These are phyloP conservation scores for Lactarius deliciosus DNA, from an alignment of 768 basidiomycete species.

Conservation along the genomic window DNA sequence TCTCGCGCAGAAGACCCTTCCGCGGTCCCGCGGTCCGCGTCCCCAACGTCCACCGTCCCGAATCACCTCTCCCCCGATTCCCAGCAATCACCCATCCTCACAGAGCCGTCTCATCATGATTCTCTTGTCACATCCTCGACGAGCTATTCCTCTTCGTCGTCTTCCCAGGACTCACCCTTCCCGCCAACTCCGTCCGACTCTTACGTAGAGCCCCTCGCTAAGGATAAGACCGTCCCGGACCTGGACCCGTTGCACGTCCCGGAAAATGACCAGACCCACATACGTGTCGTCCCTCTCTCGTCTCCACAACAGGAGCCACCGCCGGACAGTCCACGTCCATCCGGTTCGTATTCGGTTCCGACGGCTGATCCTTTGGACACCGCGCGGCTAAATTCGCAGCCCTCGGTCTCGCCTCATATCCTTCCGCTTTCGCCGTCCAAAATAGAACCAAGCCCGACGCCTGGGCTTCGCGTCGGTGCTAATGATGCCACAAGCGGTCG, in stretches of 20 bases:
- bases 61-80: constrained; percentile 1
- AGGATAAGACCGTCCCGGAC: neutral
- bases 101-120: constrained; percentile 22
- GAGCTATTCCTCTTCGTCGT: constrained; percentile 36
- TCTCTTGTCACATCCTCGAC: constrained; percentile 24
- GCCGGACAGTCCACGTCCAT: neutral
- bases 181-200: constrained; percentile 32
- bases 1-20: constrained; percentile 23
- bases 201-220: constrained; percentile 11
- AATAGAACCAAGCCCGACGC: neutral
- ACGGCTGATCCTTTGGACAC: neutral
- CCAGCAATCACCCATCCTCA: neutral
- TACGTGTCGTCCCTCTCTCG: neutral
- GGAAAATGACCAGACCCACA: neutral
- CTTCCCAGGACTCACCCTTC: constrained; percentile 32
- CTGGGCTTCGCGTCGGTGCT: constrained; percentile 10
- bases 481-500: constrained; percentile 4
- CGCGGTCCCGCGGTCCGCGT: neutral
- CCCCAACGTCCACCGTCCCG: constrained; percentile 10
- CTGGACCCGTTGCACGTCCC: neutral
- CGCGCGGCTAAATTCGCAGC: neutral
- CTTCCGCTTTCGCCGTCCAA: neutral
- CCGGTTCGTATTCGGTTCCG: neutral
- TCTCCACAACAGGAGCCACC: neutral
- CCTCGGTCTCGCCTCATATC: neutral